Conservation (phyloP, 148 eudicot species). For the Camellia sinensis region DNA sequence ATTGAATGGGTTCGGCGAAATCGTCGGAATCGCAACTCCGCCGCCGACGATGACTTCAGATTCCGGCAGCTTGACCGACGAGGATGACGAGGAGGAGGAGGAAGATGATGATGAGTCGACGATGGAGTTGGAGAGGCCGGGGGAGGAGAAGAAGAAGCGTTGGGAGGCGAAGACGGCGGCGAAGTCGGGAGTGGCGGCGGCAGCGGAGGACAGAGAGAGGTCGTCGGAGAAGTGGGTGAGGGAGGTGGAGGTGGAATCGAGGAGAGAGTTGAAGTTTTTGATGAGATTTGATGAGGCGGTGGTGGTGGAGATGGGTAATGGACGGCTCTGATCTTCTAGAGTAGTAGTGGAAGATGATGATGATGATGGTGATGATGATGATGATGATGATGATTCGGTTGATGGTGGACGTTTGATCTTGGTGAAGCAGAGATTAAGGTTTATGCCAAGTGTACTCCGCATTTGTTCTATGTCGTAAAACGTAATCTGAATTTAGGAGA, state of each 20-base stretch:
- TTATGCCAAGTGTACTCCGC: constrained; percentile 46
- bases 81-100: constrained; percentile 27
- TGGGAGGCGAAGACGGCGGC: constrained; percentile 64
- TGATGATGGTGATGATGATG: constrained; percentile 4
- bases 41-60: constrained; percentile 25
- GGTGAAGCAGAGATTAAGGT: constrained; percentile 56
- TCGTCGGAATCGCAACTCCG: constrained; percentile 58
- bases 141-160: constrained; percentile 90
- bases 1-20: constrained; percentile 80
- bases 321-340: constrained; percentile 26
- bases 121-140: constrained; percentile 83
- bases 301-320: constrained; percentile 9
- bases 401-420: constrained; percentile 36
- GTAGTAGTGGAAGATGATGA: neutral
- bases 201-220: constrained; percentile 17
- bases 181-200: constrained; percentile 49
- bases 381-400: constrained; percentile 4
- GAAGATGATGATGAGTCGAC: constrained; percentile 44
- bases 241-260: constrained; percentile 24
- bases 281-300: constrained; percentile 24
- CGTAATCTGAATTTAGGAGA: too few relatives aligned
- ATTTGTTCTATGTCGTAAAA: constrained; percentile 17
- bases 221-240: constrained; percentile 1
- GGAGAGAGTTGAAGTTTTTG: constrained; percentile 64
- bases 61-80: neutral